phyloP scores from a whole-genome alignment of 2,329 filamentous ascomycete genomes.

The Alternaria brassicae region DNA sequence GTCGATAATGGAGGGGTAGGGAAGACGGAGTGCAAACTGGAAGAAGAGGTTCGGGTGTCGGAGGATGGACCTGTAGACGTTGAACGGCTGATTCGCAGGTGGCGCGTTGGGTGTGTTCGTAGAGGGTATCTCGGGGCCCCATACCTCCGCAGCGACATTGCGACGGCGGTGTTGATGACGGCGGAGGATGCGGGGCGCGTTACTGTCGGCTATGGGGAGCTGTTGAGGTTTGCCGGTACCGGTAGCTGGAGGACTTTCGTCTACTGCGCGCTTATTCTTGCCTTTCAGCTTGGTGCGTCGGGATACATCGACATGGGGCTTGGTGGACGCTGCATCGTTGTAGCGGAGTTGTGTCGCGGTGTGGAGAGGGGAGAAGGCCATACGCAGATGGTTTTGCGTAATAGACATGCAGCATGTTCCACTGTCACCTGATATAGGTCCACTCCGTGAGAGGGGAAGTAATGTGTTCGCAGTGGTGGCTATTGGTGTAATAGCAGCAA shows the following conservation, averaged over 20 bases:
- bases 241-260: conserved; percentile 5
- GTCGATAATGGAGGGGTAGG: conserved; percentile 29
- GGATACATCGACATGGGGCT: conserved; percentile 16
- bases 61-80: conserved; percentile 46
- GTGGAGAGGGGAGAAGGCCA: background rate
- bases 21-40: conserved; percentile 39
- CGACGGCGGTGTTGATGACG: conserved; percentile 31
- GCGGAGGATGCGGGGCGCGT: conserved; percentile 25
- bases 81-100: conserved; percentile 28
- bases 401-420: background rate
- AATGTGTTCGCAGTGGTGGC: background rate
- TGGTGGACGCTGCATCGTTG: conserved; percentile 7
- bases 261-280: conserved; percentile 33
- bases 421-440: background rate
- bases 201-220: background rate
- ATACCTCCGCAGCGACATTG: conserved; percentile 30
- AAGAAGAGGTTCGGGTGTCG: conserved; percentile 48
- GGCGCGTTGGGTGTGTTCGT: background rate
- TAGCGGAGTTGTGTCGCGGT: background rate
- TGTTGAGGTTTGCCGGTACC: background rate
- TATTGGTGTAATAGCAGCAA: background rate
- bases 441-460: background rate
- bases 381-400: background rate
- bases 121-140: conserved; percentile 23
- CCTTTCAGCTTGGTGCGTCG: conserved; percentile 11